phyloP scores from a whole-genome alignment of 805 yeast species.

The Starmerella geochares region DNA sequence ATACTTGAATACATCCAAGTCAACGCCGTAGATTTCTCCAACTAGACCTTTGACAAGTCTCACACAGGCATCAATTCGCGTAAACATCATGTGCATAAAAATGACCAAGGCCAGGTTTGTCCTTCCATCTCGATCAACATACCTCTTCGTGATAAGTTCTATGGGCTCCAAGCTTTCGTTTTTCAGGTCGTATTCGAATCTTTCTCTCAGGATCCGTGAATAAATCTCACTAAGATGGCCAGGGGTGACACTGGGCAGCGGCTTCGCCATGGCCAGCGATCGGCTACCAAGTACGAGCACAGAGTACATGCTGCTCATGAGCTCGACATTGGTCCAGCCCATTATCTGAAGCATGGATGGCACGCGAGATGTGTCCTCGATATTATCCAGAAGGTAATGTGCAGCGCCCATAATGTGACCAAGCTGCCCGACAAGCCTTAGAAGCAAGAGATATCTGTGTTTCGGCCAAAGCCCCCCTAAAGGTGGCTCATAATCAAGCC shows the following conservation, averaged over 20 bases:
- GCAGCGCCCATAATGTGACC: slow-evolving; percentile 22
- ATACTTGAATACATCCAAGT: slow-evolving; percentile 16
- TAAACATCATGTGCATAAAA: slow-evolving; percentile 25
- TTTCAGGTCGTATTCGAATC: neutral
- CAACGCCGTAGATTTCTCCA: slow-evolving; percentile 29
- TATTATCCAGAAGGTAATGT: slow-evolving; percentile 22
- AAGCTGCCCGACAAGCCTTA: slow-evolving; percentile 24
- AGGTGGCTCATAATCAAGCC: slow-evolving; percentile 29
- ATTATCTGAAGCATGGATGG: slow-evolving; percentile 18
- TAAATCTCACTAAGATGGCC: slow-evolving; percentile 22
- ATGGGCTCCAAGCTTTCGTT: neutral
- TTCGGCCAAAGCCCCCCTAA: slow-evolving; percentile 31
- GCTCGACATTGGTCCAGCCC: slow-evolving; percentile 27
- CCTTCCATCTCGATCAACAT: slow-evolving; percentile 24
- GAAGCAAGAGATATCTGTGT: slow-evolving; percentile 25
- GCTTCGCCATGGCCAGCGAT: slow-evolving; percentile 24
- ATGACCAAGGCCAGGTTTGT: slow-evolving; percentile 23
- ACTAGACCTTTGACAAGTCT: slow-evolving; percentile 29
- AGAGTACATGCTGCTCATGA: slow-evolving; percentile 27
- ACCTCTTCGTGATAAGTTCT: slow-evolving; percentile 7
- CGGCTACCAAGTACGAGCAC: slow-evolving; percentile 26
- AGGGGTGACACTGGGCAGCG: slow-evolving; percentile 30
- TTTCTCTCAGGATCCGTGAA: neutral
- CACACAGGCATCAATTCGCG: slow-evolving; percentile 28
- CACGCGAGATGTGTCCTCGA: slow-evolving; percentile 23